Percentiles rank a stretch among this genome's conserved stretches.
These are phyloP conservation scores for Forsythia suspensa DNA, from an alignment of 257 asterid genomes.

Conservation along the genomic window DNA sequence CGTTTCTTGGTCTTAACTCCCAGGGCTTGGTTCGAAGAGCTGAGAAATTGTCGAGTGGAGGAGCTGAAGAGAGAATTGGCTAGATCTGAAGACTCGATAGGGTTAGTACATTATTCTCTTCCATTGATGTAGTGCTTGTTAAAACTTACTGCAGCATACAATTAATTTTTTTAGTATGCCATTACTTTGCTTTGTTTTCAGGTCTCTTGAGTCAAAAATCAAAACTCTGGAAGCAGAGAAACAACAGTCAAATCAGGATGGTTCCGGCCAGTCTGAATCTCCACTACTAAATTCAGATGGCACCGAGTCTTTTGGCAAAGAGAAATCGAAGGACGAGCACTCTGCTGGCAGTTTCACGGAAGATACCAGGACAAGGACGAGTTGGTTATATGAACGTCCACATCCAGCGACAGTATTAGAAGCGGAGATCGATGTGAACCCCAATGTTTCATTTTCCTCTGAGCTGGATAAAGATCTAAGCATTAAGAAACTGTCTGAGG, in stretches of 20 bases:
- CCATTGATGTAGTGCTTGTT: background rate
- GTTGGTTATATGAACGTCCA: slow-evolving; percentile 41
- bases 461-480: slow-evolving; percentile 32
- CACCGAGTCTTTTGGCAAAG: slow-evolving; percentile 47
- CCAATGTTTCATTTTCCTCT: slow-evolving; percentile 36
- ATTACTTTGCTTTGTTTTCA: slow-evolving; percentile 24
- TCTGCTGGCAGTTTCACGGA: slow-evolving; percentile 81
- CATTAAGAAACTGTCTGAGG: background rate
- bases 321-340: slow-evolving; percentile 58
- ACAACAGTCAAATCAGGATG: slow-evolving; percentile 34
- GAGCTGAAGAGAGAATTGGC: slow-evolving; percentile 75
- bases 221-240: slow-evolving; percentile 53
- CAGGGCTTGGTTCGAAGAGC: slow-evolving; percentile 90
- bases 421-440: slow-evolving; percentile 31
- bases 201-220: slow-evolving; percentile 78
- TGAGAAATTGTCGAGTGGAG: slow-evolving; percentile 70
- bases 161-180: background rate
- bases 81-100: slow-evolving; percentile 77
- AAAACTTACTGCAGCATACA: background rate
- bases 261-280: slow-evolving; percentile 45
- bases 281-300: slow-evolving; percentile 55
- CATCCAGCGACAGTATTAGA: slow-evolving; percentile 27
- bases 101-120: slow-evolving; percentile 47
- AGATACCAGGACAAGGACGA: slow-evolving; percentile 39
- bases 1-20: slow-evolving; percentile 14